Evolutionary conservation across 2,329 filamentous ascomycete genomes (phyloP).

Genomic region (Lasiodiplodia gonubiensis): DNA sequence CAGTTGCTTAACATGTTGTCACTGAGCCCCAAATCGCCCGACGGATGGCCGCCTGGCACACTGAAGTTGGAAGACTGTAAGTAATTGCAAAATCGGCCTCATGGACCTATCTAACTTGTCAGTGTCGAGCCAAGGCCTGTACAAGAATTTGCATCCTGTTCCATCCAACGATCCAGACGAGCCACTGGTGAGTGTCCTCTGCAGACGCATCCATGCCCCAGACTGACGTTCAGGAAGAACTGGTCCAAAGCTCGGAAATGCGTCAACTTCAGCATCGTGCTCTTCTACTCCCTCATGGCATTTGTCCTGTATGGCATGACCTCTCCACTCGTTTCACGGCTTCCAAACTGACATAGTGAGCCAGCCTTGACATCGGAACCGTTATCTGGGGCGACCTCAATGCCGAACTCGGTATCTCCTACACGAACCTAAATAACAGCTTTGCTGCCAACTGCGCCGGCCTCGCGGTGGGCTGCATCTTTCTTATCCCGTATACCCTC

Average conservation of each 20-base stretch:
- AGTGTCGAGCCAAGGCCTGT: not conserved
- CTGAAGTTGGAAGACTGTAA: conserved; percentile 8
- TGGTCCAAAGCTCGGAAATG: conserved; percentile 51
- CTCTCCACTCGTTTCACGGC: not conserved
- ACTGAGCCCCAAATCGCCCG: not conserved
- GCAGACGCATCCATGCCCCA: not conserved
- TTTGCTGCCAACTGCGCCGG: conserved; percentile 53
- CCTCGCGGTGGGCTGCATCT: conserved; percentile 49
- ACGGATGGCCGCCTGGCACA: not conserved
- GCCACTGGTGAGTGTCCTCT: not conserved
- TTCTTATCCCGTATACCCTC: conserved; percentile 54
- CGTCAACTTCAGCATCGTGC: conserved; percentile 50
- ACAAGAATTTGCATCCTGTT: not conserved
- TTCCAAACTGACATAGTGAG: conserved; percentile 30
- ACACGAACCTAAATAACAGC: conserved; percentile 51
- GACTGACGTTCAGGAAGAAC: conserved; percentile 39
- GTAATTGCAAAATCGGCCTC: not conserved
- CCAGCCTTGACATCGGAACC: conserved; percentile 46
- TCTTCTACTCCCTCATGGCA: conserved; percentile 52
- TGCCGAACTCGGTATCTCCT: conserved; percentile 51
- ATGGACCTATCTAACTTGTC: not conserved
- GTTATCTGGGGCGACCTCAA: conserved; percentile 53
- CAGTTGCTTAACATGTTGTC: not conserved
- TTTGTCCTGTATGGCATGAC: conserved; percentile 37
- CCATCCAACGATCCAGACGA: conserved; percentile 1